Conservation (phyloP, 164 flowering plant species). For the Magnolia kwangsiensis region DNA sequence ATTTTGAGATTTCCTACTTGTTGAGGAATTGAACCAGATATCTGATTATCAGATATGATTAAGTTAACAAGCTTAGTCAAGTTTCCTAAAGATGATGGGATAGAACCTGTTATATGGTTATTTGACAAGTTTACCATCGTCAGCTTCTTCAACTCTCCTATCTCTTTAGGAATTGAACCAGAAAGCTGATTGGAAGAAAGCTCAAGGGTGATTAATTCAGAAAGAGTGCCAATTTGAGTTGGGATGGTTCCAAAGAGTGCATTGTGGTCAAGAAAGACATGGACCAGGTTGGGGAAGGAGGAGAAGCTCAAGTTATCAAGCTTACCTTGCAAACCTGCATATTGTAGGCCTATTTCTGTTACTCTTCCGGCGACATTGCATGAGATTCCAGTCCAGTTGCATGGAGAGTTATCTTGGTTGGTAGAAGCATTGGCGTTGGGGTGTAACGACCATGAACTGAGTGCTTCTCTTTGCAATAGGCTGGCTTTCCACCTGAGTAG, state of each 20-base stretch:
- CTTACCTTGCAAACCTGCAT: slow-evolving; percentile 10
- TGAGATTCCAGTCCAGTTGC: slow-evolving; percentile 18
- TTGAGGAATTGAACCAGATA: neutral
- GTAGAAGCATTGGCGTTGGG: no score
- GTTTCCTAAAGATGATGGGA: slow-evolving; percentile 16
- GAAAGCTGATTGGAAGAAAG: slow-evolving; percentile 20
- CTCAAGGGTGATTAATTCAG: slow-evolving; percentile 19
- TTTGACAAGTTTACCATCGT: neutral
- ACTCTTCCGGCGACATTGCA: slow-evolving; percentile 17
- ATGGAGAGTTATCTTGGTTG: neutral
- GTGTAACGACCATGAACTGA: neutral
- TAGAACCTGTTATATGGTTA: neutral
- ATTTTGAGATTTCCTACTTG: neutral
- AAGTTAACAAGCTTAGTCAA: slow-evolving; percentile 1
- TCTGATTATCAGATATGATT: neutral
- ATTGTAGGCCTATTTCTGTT: slow-evolving; percentile 6
- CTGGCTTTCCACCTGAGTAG: slow-evolving; percentile 3
- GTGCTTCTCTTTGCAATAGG: neutral
- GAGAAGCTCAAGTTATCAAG: slow-evolving; percentile 20
- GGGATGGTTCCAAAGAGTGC: slow-evolving; percentile 21
- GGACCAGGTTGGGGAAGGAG: slow-evolving; percentile 17
- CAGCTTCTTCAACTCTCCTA: slow-evolving; percentile 18
- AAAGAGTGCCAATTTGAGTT: slow-evolving; percentile 13
- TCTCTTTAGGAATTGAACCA: slow-evolving; percentile 25
- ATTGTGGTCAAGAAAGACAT: slow-evolving; percentile 11